Conservation (phyloP, 495 filamentous ascomycete genomes). For the Talaromyces thailandensis region DNA sequence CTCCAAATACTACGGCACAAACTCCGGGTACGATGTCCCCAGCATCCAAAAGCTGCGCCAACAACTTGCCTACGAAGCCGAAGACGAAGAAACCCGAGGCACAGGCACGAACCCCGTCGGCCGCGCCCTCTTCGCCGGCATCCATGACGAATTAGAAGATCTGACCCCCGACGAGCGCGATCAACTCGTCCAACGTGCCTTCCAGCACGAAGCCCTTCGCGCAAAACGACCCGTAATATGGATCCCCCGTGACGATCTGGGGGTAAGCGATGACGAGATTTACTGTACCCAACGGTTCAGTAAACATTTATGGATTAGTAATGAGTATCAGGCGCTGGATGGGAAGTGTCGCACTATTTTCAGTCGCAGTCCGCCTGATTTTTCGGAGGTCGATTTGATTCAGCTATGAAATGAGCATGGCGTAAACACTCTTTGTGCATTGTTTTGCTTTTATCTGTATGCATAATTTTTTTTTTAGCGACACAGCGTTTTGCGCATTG, state of each 20-base stretch:
- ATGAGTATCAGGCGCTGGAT: slow-evolving; percentile 82
- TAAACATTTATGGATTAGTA: slow-evolving; percentile 86
- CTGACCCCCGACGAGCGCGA: slow-evolving; percentile 87
- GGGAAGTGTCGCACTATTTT: slow-evolving; percentile 80
- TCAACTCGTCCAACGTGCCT: slow-evolving; percentile 75
- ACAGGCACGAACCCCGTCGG: slow-evolving; percentile 43
- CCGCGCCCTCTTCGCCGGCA: slow-evolving; percentile 75
- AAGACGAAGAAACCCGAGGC: slow-evolving; percentile 66
- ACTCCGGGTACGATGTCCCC: slow-evolving; percentile 22
- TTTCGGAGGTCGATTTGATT: slow-evolving; percentile 84
- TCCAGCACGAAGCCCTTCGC: slow-evolving; percentile 81
- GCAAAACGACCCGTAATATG: slow-evolving; percentile 83
- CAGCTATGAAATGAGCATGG: slow-evolving; percentile 42
- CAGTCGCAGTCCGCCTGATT: slow-evolving; percentile 81
- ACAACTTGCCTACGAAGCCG: slow-evolving; percentile 42
- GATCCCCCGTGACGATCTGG: slow-evolving; percentile 89
- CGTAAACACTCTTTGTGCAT: not conserved
- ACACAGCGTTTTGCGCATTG: not conserved
- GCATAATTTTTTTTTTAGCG: not conserved
- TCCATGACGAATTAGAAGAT: slow-evolving; percentile 89
- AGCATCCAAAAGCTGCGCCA: slow-evolving; percentile 26
- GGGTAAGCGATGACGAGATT: slow-evolving; percentile 88
- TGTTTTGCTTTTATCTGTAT: not conserved
- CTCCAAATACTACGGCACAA: slow-evolving; percentile 31
- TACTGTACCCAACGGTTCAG: slow-evolving; percentile 65